Evolutionary conservation across 2,329 filamentous ascomycete genomes (phyloP), one percentile per base, ranked within the genome.

Genomic region (Trichoderma arundinaceum): DNA sequence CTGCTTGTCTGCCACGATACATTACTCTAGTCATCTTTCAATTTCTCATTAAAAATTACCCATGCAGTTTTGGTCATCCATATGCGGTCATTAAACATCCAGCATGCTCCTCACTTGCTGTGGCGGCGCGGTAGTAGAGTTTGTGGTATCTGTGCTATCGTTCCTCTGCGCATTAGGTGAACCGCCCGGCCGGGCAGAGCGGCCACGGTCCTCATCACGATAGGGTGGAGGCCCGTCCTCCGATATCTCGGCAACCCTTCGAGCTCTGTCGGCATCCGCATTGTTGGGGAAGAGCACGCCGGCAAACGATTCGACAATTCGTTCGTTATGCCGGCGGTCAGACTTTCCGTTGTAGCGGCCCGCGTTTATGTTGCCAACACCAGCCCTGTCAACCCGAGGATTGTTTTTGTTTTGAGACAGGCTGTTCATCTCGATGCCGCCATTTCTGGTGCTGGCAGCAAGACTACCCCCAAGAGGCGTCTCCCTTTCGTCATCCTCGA

Each of bases 51-150:
- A 43, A 32, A 22, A 35, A 61, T 51, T 61, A 28, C 22, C 22
- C 22, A 28, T 57, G 33, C 41, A 53, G 19, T 41, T 41, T 41
- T 44, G 15, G 19, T 58, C 46, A 13, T 46, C 33, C 35, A 43
- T 39, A 8, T 22, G 33, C 28, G 13, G 49, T 46, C 58, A 22
- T 44, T 74, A 87, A 13, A 87, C 71, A 70, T 88, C 85, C 70
- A 88, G 69, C 85, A 88, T 88, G 71, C 85, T 87, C 70, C 77
- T 79, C 6, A 87, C 75, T 70, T 85, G 81, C 71, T 86, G 83
- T n/a, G 84, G 83, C 62, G 80, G 80, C n/a, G 74, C 77, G 7
- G 73, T 77, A 12, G 82, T 75, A 5, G 83, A 86, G 52, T 78
- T 74, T n/a, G 75, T 76, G 41, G 84, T 84, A 52, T 75, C 78